Conservation (phyloP, 2,329 filamentous ascomycete species). For the Diaporthe sp. region DNA sequence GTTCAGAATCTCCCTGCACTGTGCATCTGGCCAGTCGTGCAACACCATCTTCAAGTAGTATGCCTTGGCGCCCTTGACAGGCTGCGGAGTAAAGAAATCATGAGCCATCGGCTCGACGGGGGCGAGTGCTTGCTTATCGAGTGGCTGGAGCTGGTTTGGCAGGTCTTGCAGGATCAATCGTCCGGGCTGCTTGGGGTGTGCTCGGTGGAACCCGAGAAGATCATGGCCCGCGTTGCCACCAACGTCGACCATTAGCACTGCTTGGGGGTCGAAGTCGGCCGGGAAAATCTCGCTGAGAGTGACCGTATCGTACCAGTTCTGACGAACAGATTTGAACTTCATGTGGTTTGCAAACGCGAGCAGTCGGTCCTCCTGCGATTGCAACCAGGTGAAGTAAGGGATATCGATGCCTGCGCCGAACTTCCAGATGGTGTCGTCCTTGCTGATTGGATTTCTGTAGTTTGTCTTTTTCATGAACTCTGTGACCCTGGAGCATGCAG, state of each 20-base stretch:
- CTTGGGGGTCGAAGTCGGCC: background rate
- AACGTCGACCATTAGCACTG: constrained; percentile 43
- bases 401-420: constrained; percentile 4
- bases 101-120: constrained; percentile 50
- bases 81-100: constrained; percentile 52
- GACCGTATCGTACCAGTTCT: constrained; percentile 13
- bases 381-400: constrained; percentile 6
- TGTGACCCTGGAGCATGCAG: background rate
- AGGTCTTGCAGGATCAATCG: constrained; percentile 47
- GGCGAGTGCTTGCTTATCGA: constrained; percentile 39
- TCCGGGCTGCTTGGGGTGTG: constrained; percentile 35
- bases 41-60: constrained; percentile 55
- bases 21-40: constrained; percentile 56
- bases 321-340: constrained; percentile 15
- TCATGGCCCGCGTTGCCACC: constrained; percentile 43
- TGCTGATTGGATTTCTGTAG: background rate
- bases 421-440: constrained; percentile 6
- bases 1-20: constrained; percentile 51
- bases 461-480: constrained; percentile 5
- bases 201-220: constrained; percentile 36
- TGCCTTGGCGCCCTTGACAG: constrained; percentile 52
- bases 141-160: constrained; percentile 35
- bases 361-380: constrained; percentile 1
- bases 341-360: constrained; percentile 18
- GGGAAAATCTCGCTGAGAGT: constrained; percentile 1